These are phyloP conservation scores for Telopea speciosissima DNA, from an alignment of 177 flowering plant species.

Conservation along the genomic window DNA sequence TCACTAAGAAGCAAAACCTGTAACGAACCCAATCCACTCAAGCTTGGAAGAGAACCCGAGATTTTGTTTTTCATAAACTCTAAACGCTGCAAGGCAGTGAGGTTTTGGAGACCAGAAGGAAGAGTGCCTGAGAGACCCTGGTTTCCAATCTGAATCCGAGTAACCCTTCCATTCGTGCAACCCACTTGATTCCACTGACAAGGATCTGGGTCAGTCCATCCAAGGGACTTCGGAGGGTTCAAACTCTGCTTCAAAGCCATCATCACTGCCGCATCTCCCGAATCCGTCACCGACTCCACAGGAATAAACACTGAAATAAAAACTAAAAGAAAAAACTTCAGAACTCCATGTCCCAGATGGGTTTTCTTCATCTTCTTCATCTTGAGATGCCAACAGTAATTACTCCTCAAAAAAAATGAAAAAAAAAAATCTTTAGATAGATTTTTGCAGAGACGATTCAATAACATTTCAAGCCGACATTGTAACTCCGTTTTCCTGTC, in stretches of 20 bases:
- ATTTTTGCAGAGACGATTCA: too few species aligned
- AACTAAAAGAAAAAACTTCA: neutral
- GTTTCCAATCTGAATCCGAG: slow-evolving; percentile 47
- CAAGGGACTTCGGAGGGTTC: slow-evolving; percentile 18
- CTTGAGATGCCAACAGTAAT: too few species aligned
- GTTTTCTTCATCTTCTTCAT: slow-evolving; percentile 10
- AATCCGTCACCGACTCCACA: slow-evolving; percentile 14
- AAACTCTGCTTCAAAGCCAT: slow-evolving; percentile 36
- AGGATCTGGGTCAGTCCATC: slow-evolving; percentile 59
- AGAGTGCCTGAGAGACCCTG: slow-evolving; percentile 36
- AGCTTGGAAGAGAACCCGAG: slow-evolving; percentile 52
- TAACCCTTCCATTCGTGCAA: slow-evolving; percentile 37
- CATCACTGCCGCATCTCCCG: slow-evolving; percentile 45
- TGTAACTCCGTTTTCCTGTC: too few species aligned
- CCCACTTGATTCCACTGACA: slow-evolving; percentile 43
- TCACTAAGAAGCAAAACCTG: slow-evolving; percentile 30
- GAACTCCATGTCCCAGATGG: slow-evolving; percentile 6
- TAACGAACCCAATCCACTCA: slow-evolving; percentile 43
- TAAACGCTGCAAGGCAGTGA: slow-evolving; percentile 33
- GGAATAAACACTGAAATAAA: neutral
- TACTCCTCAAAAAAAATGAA: too few species aligned
- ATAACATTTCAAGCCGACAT: too few species aligned
- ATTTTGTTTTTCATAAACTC: slow-evolving; percentile 46
- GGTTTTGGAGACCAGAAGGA: slow-evolving; percentile 32
- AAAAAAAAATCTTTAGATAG: too few species aligned